phyloP scores from a whole-genome alignment of 371 early-diverging fungal genomes.

The Mucor sp. region DNA sequence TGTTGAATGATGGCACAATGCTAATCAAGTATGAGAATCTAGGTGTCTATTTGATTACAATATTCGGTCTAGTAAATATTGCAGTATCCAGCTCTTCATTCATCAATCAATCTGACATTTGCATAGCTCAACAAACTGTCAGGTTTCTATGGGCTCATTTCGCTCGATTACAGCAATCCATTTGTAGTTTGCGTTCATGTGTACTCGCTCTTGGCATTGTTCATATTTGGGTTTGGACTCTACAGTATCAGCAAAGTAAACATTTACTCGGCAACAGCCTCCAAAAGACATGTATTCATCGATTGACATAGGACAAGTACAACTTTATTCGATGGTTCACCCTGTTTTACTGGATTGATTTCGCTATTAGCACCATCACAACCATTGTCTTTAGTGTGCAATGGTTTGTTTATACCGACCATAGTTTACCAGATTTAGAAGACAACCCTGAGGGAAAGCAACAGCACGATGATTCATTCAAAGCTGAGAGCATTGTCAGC shows the following conservation, averaged over 20 bases:
- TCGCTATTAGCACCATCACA: constrained; percentile 30
- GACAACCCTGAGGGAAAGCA: constrained; percentile 27
- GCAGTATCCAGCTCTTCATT: neutral
- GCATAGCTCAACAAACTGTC: constrained; percentile 33
- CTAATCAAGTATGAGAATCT: neutral
- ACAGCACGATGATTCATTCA: constrained; percentile 27
- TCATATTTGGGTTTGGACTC: constrained; percentile 16
- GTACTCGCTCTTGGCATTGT: constrained; percentile 28
- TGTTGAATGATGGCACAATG: neutral
- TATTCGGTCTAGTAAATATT: constrained; percentile 24
- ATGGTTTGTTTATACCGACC: constrained; percentile 55
- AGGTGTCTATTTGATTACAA: constrained; percentile 28
- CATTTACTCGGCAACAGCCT: neutral
- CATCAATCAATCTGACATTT: neutral
- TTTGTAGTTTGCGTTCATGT: constrained; percentile 19
- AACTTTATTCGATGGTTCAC: constrained; percentile 35
- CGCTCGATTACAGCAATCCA: constrained; percentile 20
- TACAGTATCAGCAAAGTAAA: constrained; percentile 27
- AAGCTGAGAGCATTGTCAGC: constrained; percentile 44
- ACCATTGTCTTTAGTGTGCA: constrained; percentile 38
- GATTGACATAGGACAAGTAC: constrained; percentile 10
- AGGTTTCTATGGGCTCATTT: constrained; percentile 33
- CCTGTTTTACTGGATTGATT: constrained; percentile 50
- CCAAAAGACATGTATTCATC: neutral
- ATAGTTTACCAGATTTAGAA: constrained; percentile 42